Conservation (phyloP, 164 flowering plant species). For the Cinnamomum micranthum region DNA sequence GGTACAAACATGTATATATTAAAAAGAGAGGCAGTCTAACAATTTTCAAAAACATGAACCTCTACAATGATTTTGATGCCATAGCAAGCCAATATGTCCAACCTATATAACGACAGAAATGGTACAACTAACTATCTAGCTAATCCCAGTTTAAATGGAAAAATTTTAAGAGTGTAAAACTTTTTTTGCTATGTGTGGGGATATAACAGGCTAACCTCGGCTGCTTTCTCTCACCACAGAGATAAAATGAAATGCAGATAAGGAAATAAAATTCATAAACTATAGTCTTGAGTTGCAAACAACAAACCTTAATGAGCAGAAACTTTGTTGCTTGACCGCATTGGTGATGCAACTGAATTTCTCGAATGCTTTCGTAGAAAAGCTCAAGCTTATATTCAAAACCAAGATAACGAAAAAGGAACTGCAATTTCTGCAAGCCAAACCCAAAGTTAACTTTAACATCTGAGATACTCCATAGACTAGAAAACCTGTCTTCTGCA, state of each 20-base stretch:
- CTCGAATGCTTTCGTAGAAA: conserved; percentile 58
- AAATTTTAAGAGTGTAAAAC: too few species aligned
- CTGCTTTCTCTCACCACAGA: not conserved
- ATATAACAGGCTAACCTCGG: too few species aligned
- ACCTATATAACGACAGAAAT: too few species aligned
- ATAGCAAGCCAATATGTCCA: too few species aligned
- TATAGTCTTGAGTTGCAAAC: not conserved
- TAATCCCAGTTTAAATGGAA: too few species aligned
- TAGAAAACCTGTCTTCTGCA: conserved; percentile 41
- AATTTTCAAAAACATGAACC: too few species aligned
- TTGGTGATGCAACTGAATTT: conserved; percentile 50
- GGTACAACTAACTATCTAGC: too few species aligned
- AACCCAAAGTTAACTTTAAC: conserved; percentile 47
- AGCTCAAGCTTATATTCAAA: conserved; percentile 35
- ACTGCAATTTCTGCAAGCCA: conserved; percentile 20
- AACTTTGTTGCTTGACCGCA: conserved; percentile 24
- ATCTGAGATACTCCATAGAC: conserved; percentile 34
- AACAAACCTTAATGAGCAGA: conserved; percentile 68
- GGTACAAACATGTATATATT: too few species aligned
- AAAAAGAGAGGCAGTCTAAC: too few species aligned
- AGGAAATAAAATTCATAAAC: not conserved
- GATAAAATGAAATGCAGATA: not conserved
- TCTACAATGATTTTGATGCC: too few species aligned
- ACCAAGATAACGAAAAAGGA: conserved; percentile 7
- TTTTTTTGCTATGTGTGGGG: too few species aligned